phyloP scores from a whole-genome alignment of 2,329 filamentous ascomycete genomes.

The Aspergillus persii region DNA sequence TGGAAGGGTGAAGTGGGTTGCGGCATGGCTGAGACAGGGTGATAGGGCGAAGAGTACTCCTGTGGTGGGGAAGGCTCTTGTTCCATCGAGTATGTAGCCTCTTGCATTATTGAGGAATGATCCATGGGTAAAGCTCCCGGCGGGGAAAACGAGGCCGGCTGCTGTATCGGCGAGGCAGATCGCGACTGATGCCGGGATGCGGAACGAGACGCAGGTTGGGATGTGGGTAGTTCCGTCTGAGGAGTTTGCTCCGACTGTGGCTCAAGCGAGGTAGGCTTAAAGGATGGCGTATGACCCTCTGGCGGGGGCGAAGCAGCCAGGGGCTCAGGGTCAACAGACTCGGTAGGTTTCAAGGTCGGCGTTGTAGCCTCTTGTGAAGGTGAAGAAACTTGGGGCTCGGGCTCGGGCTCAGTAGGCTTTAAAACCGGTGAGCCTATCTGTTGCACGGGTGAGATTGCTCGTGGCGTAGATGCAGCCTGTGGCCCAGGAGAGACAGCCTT shows the following conservation, averaged over 20 bases:
- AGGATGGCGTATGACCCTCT: neutral
- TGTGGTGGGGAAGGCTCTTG: neutral
- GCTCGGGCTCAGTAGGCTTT: neutral
- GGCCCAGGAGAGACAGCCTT: slow-evolving; percentile 14
- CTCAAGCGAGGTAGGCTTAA: slow-evolving; percentile 4
- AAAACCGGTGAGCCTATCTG: slow-evolving; percentile 8
- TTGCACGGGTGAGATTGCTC: slow-evolving; percentile 2
- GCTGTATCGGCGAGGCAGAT: neutral
- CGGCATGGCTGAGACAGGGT: slow-evolving; percentile 10
- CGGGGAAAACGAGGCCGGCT: neutral
- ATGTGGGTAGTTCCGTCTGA: neutral
- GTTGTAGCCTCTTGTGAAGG: neutral
- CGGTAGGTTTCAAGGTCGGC: neutral
- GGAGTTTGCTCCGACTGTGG: neutral
- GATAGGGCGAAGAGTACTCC: slow-evolving; percentile 11
- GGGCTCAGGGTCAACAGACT: neutral
- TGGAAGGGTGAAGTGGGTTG: slow-evolving; percentile 9
- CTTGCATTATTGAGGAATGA: neutral
- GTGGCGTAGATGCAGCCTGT: neutral
- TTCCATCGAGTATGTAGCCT: neutral
- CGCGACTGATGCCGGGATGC: neutral
- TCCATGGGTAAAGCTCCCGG: slow-evolving; percentile 1
- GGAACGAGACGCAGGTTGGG: neutral
- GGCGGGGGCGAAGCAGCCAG: neutral
- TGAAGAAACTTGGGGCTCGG: neutral